These are phyloP conservation scores for Pseudopithomyces chartarum DNA, from an alignment of 2,329 filamentous ascomycete genomes.

Conservation along the genomic window DNA sequence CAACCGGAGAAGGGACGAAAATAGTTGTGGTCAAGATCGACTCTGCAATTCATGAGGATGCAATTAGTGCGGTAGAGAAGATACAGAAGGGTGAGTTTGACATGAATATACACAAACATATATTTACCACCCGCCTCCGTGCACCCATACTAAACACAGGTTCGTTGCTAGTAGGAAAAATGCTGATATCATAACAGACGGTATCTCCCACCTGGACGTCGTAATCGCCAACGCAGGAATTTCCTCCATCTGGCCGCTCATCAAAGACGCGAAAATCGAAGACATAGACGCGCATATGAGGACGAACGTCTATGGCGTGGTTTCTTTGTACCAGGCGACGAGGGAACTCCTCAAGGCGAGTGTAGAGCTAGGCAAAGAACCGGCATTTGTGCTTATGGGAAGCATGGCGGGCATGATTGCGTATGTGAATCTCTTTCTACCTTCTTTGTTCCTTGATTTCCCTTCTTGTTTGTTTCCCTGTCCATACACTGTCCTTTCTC, in stretches of 20 bases:
- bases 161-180: too few relatives aligned
- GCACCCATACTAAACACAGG: too few relatives aligned
- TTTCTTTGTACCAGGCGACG: slow-evolving; percentile 19
- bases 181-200: too few relatives aligned
- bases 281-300: slow-evolving; percentile 11
- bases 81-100: slow-evolving; percentile 10
- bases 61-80: slow-evolving; percentile 2
- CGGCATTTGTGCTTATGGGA: slow-evolving; percentile 15
- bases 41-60: slow-evolving; percentile 9
- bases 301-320: slow-evolving; percentile 17
- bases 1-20: background rate
- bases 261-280: slow-evolving; percentile 9
- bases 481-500: background rate
- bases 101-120: too few relatives aligned
- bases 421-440: background rate
- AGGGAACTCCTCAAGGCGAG: slow-evolving; percentile 14
- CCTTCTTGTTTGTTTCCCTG: too few relatives aligned
- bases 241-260: background rate
- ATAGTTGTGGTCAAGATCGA: slow-evolving; percentile 19
- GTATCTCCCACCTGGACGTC: slow-evolving; percentile 11
- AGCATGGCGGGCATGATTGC: slow-evolving; percentile 11
- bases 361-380: background rate
- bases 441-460: too few relatives aligned
- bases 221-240: slow-evolving; percentile 14
- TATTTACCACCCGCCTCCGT: too few relatives aligned